A percentile compares a stretch with the other conserved stretches of the same genome.
phyloP scores from a whole-genome alignment of 2,329 filamentous ascomycete species.

The Neonectria magnoliae region DNA sequence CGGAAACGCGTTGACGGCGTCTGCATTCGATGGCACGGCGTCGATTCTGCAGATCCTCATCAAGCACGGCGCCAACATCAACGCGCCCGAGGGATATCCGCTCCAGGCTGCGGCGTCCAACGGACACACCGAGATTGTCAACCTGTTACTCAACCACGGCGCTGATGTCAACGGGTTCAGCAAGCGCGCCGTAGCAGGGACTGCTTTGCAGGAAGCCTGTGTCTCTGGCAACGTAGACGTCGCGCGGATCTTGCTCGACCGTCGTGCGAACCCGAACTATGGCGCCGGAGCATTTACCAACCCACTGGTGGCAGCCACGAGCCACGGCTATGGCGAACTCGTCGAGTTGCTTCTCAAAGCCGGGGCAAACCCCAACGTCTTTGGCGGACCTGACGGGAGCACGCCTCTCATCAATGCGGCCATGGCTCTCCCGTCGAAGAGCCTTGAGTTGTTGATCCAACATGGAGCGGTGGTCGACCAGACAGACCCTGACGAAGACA shows the following conservation, averaged over 20 bases:
- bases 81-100: conserved; percentile 14
- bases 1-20: conserved; percentile 22
- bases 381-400: conserved; percentile 10
- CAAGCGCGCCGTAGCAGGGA: background rate
- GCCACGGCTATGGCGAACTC: conserved; percentile 7
- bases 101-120: conserved; percentile 16
- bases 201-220: conserved; percentile 11
- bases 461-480: conserved; percentile 10
- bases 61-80: conserved; percentile 4
- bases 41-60: conserved; percentile 9
- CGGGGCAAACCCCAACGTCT: conserved; percentile 15
- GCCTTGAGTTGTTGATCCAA: background rate
- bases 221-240: conserved; percentile 11
- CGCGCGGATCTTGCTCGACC: background rate
- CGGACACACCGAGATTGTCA: conserved; percentile 17
- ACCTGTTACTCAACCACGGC: background rate
- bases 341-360: conserved; percentile 6
- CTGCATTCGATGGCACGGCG: conserved; percentile 11
- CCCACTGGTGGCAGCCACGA: conserved; percentile 9
- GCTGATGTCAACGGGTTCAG: conserved; percentile 14
- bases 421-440: background rate
- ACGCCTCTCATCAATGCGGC: conserved; percentile 17
- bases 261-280: conserved; percentile 10
- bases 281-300: conserved; percentile 8
- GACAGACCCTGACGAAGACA: conserved; percentile 14